These are phyloP conservation scores for Zygosaccharomyces rouxii DNA, from an alignment of 805 yeast genomes.

Conservation along the genomic window DNA sequence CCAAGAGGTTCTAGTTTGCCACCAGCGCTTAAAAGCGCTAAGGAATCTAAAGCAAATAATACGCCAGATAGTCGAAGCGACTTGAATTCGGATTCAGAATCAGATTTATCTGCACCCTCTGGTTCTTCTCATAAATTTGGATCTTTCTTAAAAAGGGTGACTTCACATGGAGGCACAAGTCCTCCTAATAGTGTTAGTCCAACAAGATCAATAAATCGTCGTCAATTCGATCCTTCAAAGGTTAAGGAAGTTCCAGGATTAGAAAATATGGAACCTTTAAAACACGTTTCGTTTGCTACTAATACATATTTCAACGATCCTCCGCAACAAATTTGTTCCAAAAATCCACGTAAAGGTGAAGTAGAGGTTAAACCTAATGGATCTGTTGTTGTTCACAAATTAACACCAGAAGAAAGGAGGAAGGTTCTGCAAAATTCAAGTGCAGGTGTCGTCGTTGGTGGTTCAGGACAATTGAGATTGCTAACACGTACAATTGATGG, in stretches of 20 bases:
- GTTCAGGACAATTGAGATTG: constrained; percentile 60
- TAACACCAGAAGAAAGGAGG: constrained; percentile 51
- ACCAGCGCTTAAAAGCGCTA: constrained; percentile 40
- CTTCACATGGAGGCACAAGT: constrained; percentile 24
- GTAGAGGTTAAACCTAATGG: constrained; percentile 61
- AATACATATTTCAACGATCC: constrained; percentile 78
- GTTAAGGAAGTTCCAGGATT: constrained; percentile 37
- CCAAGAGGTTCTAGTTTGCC: constrained; percentile 46
- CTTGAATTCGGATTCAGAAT: constrained; percentile 14
- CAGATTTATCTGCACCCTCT: constrained; percentile 7
- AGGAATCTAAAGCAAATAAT: constrained; percentile 3
- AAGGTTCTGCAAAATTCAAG: constrained; percentile 44
- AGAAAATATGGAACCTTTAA: constrained; percentile 41
- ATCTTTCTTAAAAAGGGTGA: constrained; percentile 33
- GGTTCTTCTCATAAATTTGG: constrained; percentile 29
- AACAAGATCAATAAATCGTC: constrained; percentile 14
- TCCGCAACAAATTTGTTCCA: constrained; percentile 83
- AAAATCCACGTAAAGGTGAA: constrained; percentile 77
- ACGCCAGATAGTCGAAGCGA: constrained; percentile 5
- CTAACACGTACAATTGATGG: constrained; percentile 17
- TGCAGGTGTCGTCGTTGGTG: constrained; percentile 75
- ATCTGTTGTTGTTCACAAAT: constrained; percentile 47
- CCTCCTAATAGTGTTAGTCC: constrained; percentile 5
- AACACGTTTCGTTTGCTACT: constrained; percentile 71
- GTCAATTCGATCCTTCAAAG: constrained; percentile 23